Evolutionary conservation across 768 basidiomycete species (phyloP), one percentile per base, ranked within the genome.

Genomic region (Boletus huronensis): DNA sequence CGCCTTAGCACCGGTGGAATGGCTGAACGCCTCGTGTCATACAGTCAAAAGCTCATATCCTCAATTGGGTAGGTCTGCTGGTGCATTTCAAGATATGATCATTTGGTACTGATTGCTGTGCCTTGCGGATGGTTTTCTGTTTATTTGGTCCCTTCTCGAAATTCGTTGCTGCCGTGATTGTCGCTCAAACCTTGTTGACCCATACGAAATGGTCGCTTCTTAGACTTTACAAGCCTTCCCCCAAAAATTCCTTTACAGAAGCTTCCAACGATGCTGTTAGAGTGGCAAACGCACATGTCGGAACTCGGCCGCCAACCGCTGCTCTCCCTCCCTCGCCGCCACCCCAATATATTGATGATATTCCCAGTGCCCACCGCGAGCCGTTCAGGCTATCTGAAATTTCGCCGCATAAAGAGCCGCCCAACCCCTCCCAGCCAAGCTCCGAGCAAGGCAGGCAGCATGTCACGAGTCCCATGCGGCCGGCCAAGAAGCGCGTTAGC

Each of bases 351-450:
- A 54, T 48, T 19, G 31, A 44, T 38, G 42, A 48, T 29, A 52
- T 21, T 26, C 10, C 54, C 10, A 23, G 32, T 28, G 17, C 29
- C 11, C 38, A 50, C 32, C 43, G 52, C 32, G 52, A 51, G 25
- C 70, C 69, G 31, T 63, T 82, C 38, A 79, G 78, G 44, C 42
- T 81, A 57, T 82, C 81, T 38, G 79, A 82, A 61, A 70, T 82
- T 59, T 83, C 82, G 6, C 80, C 80, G 56, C 56, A 58, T 50
- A 72, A 72, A 65, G 55, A 57, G 41, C 60, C 50, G 28, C 49
- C 11, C 52, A 29, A 50, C 5, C 35, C 31, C 36, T 41, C 38
- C 17, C 43, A 31, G 39, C 35, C 52, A 59, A 32, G 47, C 32
- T 50, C 48, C 36, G 40, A 64, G 61, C 56, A 60, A 32, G 61